Evolutionary conservation across 257 asterid species (phyloP).

Genomic region (Rhazya stricta): DNA sequence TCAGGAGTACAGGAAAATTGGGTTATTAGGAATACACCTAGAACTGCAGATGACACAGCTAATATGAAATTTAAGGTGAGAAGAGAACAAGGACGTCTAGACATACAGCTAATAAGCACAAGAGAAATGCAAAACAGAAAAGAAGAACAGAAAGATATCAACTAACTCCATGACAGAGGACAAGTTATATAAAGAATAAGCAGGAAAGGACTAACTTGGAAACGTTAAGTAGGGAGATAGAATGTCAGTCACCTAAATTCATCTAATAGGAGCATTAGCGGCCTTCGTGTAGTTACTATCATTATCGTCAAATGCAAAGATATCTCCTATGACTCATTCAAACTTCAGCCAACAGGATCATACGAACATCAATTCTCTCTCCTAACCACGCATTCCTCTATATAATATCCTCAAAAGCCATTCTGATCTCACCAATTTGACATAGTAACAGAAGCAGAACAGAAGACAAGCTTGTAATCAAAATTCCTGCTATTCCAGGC

Average conservation of each 20-base stretch:
- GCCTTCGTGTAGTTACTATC: background rate
- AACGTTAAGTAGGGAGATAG: background rate
- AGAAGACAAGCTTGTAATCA: conserved; percentile 17
- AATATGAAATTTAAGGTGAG: background rate
- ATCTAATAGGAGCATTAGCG: background rate
- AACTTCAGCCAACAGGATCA: background rate
- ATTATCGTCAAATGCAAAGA: background rate
- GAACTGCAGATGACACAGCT: background rate
- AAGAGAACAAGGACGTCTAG: background rate
- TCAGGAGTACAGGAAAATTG: background rate
- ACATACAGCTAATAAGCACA: background rate
- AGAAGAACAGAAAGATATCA: background rate
- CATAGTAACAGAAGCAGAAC: background rate
- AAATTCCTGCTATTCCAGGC: conserved; percentile 4
- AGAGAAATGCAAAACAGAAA: background rate
- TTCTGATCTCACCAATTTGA: background rate
- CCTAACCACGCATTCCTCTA: background rate
- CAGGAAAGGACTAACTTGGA: background rate
- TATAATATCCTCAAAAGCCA: background rate
- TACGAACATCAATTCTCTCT: background rate
- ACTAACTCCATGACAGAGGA: background rate
- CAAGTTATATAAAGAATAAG: background rate
- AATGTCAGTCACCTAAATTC: background rate
- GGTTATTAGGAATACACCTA: background rate
- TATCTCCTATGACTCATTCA: background rate